These are phyloP conservation scores for Hanseniaspora vineae DNA, from an alignment of 805 yeast species.

Conservation along the genomic window DNA sequence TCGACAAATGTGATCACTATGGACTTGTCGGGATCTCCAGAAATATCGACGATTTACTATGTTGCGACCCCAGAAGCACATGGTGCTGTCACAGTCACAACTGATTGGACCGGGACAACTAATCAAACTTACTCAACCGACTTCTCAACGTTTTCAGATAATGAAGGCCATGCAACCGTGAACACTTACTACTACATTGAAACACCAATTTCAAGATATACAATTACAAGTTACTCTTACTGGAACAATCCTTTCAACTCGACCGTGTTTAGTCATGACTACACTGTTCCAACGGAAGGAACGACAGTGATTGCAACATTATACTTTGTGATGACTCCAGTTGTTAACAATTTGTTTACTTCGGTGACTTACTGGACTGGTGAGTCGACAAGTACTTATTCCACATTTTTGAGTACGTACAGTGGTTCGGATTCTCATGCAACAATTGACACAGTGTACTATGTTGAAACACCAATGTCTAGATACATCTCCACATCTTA, in stretches of 20 bases:
- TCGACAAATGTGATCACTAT: neutral
- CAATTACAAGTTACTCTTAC: neutral
- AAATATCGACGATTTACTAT: constrained; percentile 2
- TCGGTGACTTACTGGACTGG: constrained; percentile 4
- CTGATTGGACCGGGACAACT: constrained; percentile 7
- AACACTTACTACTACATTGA: constrained; percentile 8
- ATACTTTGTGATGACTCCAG: constrained; percentile 9
- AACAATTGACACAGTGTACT: constrained; percentile 8
- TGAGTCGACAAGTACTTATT: constrained; percentile 2
- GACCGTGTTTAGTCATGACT: constrained; percentile 2
- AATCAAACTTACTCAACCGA: constrained; percentile 7
- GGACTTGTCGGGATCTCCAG: constrained; percentile 1
- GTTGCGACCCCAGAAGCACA: constrained; percentile 5
- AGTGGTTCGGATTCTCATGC: neutral
- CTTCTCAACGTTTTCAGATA: constrained; percentile 3
- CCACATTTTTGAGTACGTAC: neutral
- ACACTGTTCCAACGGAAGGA: constrained; percentile 7
- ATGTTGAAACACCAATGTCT: constrained; percentile 9
- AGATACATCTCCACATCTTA: constrained; percentile 1
- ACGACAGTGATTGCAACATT: neutral
- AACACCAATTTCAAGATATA: constrained; percentile 5
- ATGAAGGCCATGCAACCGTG: constrained; percentile 7
- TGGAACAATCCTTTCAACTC: neutral
- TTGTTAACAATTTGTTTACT: neutral
- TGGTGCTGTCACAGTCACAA: constrained; percentile 1